These are phyloP conservation scores for Actinidia arguta DNA, from an alignment of 179 eudicot species.

Conservation along the genomic window DNA sequence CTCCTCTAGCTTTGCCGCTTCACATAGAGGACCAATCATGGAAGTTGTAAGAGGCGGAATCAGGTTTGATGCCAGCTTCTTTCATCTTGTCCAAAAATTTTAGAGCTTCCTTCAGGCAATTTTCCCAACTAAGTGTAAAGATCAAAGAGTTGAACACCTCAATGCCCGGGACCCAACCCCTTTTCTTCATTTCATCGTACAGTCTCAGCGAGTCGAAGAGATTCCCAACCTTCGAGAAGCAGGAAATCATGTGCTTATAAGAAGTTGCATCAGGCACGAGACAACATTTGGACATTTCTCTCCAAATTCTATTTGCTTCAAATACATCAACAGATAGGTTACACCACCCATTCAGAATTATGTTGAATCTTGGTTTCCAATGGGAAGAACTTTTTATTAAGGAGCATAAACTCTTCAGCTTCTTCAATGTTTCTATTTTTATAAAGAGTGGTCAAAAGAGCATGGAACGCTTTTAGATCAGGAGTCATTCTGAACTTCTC, in stretches of 20 bases:
- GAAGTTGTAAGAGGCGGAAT: conserved; percentile 67
- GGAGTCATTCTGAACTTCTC: conserved; percentile 67
- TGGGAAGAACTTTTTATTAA: conserved; percentile 75
- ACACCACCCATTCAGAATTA: conserved; percentile 88
- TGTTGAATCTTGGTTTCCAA: conserved; percentile 81
- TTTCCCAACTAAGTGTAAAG: conserved; percentile 68
- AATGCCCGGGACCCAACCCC: conserved; percentile 65
- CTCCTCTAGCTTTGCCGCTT: conserved; percentile 68
- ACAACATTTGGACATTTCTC: conserved; percentile 83
- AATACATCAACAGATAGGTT: conserved; percentile 59
- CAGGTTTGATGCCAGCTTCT: conserved; percentile 60
- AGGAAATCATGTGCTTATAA: conserved; percentile 82
- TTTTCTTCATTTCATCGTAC: conserved; percentile 90
- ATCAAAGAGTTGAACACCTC: conserved; percentile 80
- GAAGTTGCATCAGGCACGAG: conserved; percentile 68
- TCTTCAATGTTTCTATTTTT: conserved; percentile 84
- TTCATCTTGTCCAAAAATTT: conserved; percentile 62
- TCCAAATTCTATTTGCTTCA: conserved; percentile 94
- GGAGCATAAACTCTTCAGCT: conserved; percentile 87
- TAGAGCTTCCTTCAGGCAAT: conserved; percentile 76
- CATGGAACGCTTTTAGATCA: conserved; percentile 64
- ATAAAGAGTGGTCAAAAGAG: conserved; percentile 65
- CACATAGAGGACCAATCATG: conserved; percentile 81
- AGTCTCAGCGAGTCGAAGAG: conserved; percentile 88
- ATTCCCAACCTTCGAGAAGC: conserved; percentile 72